These are phyloP conservation scores for Monosporozyma aquatica DNA, from an alignment of 805 yeast genomes.

Conservation along the genomic window DNA sequence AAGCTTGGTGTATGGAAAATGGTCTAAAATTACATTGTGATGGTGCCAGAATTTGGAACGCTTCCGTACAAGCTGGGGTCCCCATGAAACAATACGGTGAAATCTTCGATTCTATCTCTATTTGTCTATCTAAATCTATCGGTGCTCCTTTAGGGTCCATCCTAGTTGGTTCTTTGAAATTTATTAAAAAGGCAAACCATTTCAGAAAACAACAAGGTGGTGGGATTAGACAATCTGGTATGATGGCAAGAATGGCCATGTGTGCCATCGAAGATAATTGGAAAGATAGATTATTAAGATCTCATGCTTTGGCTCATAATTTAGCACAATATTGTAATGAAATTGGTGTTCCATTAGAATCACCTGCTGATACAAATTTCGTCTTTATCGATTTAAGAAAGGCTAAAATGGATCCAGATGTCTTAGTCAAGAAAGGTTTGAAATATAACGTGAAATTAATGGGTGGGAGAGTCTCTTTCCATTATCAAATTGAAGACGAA, in stretches of 20 bases:
- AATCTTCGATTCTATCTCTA: slow-evolving; percentile 78
- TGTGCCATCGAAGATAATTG: slow-evolving; percentile 69
- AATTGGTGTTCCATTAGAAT: slow-evolving; percentile 48
- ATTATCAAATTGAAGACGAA: slow-evolving; percentile 51
- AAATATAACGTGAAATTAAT: slow-evolving; percentile 54
- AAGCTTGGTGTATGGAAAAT: slow-evolving; percentile 55
- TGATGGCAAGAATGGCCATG: slow-evolving; percentile 73
- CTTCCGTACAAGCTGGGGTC: slow-evolving; percentile 58
- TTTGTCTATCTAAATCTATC: slow-evolving; percentile 80
- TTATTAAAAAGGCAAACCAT: slow-evolving; percentile 67
- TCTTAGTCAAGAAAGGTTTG: slow-evolving; percentile 44
- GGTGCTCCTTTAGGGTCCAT: slow-evolving; percentile 94
- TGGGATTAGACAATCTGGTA: slow-evolving; percentile 83
- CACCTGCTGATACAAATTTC: slow-evolving; percentile 80
- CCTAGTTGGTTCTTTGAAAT: slow-evolving; percentile 54
- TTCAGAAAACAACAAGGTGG: slow-evolving; percentile 91
- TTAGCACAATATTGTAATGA: slow-evolving; percentile 45
- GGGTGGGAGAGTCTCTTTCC: slow-evolving; percentile 78
- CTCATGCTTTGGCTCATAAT: slow-evolving; percentile 44
- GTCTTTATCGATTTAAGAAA: slow-evolving; percentile 58
- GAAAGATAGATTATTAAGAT: slow-evolving; percentile 38
- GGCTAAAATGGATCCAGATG: slow-evolving; percentile 48
- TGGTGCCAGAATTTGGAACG: slow-evolving; percentile 95
- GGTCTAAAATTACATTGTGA: slow-evolving; percentile 68
- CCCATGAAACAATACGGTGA: slow-evolving; percentile 61